Percentiles rank a stretch among this genome's conserved stretches.
Evolutionary conservation across 2,329 filamentous ascomycete genomes (phyloP).

Genomic region (Capronia coronata): DNA sequence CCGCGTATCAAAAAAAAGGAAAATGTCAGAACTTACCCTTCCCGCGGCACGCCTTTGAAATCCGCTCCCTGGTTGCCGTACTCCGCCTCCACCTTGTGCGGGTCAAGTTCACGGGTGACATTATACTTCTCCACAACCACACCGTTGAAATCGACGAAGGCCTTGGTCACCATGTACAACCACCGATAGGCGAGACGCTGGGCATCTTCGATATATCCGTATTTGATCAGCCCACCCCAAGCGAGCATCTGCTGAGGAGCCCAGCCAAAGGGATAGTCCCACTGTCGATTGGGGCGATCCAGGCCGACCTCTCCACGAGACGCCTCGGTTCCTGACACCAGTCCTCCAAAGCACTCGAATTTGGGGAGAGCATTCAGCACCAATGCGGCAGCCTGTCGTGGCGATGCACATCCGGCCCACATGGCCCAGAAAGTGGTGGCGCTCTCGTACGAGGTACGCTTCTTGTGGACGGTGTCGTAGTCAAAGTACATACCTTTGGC

Average conservation of each 20-base stretch:
- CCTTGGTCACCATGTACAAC: slow-evolving; percentile 97
- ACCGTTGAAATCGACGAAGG: slow-evolving; percentile 96
- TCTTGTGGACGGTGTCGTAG: slow-evolving; percentile 77
- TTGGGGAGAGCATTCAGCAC: slow-evolving; percentile 74
- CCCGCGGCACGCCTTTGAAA: slow-evolving; percentile 90
- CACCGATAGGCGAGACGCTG: slow-evolving; percentile 90
- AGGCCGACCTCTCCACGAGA: slow-evolving; percentile 75
- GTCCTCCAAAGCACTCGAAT: slow-evolving; percentile 80
- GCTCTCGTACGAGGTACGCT: slow-evolving; percentile 78
- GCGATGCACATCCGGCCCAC: slow-evolving; percentile 85
- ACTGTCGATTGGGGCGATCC: slow-evolving; percentile 86
- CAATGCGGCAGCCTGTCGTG: slow-evolving; percentile 76
- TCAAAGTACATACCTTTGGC: slow-evolving; percentile 95
- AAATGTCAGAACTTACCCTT: slow-evolving; percentile 66
- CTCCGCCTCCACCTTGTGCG: slow-evolving; percentile 90
- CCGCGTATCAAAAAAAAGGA: neutral
- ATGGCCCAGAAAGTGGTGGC: slow-evolving; percentile 96
- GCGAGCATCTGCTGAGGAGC: slow-evolving; percentile 97
- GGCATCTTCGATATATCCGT: slow-evolving; percentile 84
- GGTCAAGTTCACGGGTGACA: slow-evolving; percentile 81
- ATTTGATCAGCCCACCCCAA: slow-evolving; percentile 86
- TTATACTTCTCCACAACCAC: slow-evolving; percentile 99
- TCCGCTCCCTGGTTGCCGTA: slow-evolving; percentile 95
- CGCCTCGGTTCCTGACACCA: slow-evolving; percentile 82
- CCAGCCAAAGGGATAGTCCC: slow-evolving; percentile 98